phyloP scores from a whole-genome alignment of 208 protist genomes.

The Leishmania lainsoni region DNA sequence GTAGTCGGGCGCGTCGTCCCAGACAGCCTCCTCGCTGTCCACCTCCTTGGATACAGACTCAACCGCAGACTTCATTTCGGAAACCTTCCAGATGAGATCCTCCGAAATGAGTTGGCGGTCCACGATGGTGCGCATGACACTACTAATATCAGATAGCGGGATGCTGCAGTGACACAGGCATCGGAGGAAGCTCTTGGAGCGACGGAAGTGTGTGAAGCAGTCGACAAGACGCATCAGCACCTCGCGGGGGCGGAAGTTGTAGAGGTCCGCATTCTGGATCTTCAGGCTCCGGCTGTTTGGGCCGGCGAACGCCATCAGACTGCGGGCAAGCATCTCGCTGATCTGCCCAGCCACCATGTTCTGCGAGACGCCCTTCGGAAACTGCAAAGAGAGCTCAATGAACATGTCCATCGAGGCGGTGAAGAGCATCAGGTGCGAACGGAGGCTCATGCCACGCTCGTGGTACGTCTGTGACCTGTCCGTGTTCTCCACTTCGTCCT shows the following conservation, averaged over 20 bases:
- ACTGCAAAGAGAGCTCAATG: slow-evolving; percentile 78
- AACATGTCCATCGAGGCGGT: slow-evolving; percentile 85
- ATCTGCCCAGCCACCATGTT: slow-evolving; percentile 91
- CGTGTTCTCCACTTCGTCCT: slow-evolving; percentile 48
- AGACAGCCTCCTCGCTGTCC: slow-evolving; percentile 76
- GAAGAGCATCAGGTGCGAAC: slow-evolving; percentile 76
- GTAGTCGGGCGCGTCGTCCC: slow-evolving; percentile 88
- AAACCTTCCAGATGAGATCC: slow-evolving; percentile 62
- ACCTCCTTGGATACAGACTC: slow-evolving; percentile 57
- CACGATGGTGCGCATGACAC: slow-evolving; percentile 60
- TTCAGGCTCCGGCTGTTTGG: slow-evolving; percentile 76
- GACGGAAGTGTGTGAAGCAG: slow-evolving; percentile 80
- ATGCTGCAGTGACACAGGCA: slow-evolving; percentile 80
- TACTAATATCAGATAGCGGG: slow-evolving; percentile 55
- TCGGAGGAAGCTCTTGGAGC: slow-evolving; percentile 72
- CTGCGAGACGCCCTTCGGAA: slow-evolving; percentile 80
- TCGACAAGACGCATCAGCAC: slow-evolving; percentile 79
- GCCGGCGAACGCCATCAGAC: slow-evolving; percentile 80
- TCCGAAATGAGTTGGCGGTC: slow-evolving; percentile 71
- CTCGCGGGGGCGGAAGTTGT: slow-evolving; percentile 78
- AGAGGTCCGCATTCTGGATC: slow-evolving; percentile 79
- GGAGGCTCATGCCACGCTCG: slow-evolving; percentile 69
- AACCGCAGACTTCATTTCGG: slow-evolving; percentile 60
- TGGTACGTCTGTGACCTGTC: slow-evolving; percentile 72
- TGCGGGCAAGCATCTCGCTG: slow-evolving; percentile 85